These are phyloP conservation scores for Chaetomium strumarium DNA, from an alignment of 2,329 filamentous ascomycete species.

Conservation along the genomic window DNA sequence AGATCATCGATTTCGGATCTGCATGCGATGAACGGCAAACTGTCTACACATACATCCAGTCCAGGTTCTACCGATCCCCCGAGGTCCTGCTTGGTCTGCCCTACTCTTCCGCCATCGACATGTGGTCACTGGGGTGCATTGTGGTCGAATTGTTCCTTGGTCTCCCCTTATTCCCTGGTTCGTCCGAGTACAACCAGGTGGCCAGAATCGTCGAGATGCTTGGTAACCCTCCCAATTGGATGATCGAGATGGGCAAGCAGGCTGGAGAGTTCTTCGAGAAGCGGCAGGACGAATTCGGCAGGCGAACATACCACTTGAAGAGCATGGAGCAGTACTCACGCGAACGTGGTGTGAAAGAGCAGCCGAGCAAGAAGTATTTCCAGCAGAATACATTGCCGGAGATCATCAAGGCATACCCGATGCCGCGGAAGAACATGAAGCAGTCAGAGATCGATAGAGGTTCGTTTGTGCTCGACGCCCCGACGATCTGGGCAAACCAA, in stretches of 20 bases:
- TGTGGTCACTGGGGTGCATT: conserved; percentile 99
- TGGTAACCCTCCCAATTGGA: conserved; percentile 93
- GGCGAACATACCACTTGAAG: conserved; percentile 86
- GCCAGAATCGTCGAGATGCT: conserved; percentile 97
- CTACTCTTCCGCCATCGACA: conserved; percentile 97
- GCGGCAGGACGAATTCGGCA: conserved; percentile 80
- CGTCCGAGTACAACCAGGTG: conserved; percentile 98
- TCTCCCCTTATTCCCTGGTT: conserved; percentile 89
- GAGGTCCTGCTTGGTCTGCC: conserved; percentile 93
- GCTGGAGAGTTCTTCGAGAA: conserved; percentile 97
- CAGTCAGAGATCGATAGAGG: conserved; percentile 92
- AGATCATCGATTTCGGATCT: conserved; percentile 98
- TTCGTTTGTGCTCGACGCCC: conserved; percentile 38
- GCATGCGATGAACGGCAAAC: conserved; percentile 97
- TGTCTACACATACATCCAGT: conserved; percentile 98
- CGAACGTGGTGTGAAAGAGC: conserved; percentile 93
- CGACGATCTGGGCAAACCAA: neutral
- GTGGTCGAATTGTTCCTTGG: conserved; percentile 96
- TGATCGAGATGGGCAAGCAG: conserved; percentile 98
- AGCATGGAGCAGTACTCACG: conserved; percentile 97
- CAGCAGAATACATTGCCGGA: conserved; percentile 89
- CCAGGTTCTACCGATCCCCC: conserved; percentile 92
- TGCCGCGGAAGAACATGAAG: conserved; percentile 99
- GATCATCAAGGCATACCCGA: conserved; percentile 95
- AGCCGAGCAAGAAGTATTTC: conserved; percentile 99